A percentile compares a stretch with the other conserved stretches of the same genome.
Evolutionary conservation across 805 yeast species (phyloP).

Genomic region (Saturnispora saitoi): DNA sequence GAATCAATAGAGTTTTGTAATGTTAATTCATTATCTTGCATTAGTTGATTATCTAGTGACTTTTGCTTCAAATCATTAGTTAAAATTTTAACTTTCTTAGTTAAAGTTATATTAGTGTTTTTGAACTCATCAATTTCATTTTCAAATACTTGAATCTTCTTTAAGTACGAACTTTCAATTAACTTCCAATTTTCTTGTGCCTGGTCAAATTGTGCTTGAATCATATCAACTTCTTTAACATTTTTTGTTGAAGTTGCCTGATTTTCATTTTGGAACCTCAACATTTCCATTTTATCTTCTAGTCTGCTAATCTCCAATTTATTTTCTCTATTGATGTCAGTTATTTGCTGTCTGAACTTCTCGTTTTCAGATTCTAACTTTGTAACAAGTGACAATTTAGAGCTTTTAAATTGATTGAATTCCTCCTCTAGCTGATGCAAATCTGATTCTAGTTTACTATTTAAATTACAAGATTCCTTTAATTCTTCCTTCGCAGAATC

Average conservation of each 20-base stretch:
- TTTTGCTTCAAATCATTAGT: slow-evolving; percentile 32
- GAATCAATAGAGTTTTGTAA: slow-evolving; percentile 20
- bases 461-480: slow-evolving; percentile 24
- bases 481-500: slow-evolving; percentile 27
- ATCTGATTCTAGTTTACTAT: slow-evolving; percentile 16
- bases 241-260: background rate
- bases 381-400: slow-evolving; percentile 17
- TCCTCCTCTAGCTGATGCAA: slow-evolving; percentile 19
- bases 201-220: slow-evolving; percentile 64
- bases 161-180: slow-evolving; percentile 58
- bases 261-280: slow-evolving; percentile 54
- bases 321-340: slow-evolving; percentile 26
- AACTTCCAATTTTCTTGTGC: slow-evolving; percentile 79
- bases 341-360: slow-evolving; percentile 11
- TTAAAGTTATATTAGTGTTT: slow-evolving; percentile 23
- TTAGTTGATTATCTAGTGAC: slow-evolving; percentile 21
- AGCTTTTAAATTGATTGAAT: slow-evolving; percentile 20
- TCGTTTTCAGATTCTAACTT: slow-evolving; percentile 24
- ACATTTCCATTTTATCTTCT: slow-evolving; percentile 62
- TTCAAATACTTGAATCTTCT: slow-evolving; percentile 38
- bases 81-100: slow-evolving; percentile 24
- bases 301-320: slow-evolving; percentile 44
- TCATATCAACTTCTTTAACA: slow-evolving; percentile 28
- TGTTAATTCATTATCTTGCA: slow-evolving; percentile 18
- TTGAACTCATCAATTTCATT: slow-evolving; percentile 34